A percentile compares a stretch with the other conserved stretches of the same genome.
Conservation (phyloP, 768 basidiomycete species). For the Infundibulicybe gibba region DNA sequence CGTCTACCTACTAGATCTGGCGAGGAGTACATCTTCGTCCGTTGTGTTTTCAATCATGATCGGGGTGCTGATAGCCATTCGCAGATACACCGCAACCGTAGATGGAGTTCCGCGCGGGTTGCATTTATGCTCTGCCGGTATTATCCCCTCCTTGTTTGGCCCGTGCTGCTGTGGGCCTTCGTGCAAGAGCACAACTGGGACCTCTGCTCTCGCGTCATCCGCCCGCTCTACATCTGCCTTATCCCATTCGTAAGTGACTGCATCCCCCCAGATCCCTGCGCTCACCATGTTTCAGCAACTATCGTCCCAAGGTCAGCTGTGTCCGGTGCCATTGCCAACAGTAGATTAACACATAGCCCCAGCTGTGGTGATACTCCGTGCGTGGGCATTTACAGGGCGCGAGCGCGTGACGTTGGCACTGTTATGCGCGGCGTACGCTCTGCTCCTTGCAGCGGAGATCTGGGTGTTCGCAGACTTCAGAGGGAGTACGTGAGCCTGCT, state of each 20-base stretch:
- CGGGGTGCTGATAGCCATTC: no score
- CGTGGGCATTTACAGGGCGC: slow-evolving; percentile 23
- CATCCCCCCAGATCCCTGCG: background rate
- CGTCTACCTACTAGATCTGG: no score
- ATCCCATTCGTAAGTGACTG: slow-evolving; percentile 16
- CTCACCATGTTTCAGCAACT: slow-evolving; percentile 8
- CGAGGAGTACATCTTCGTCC: no score
- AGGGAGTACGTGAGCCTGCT: no score
- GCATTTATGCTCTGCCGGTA: no score
- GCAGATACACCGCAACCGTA: no score
- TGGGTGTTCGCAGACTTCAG: slow-evolving; percentile 13
- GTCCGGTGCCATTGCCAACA: background rate
- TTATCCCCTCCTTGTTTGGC: no score
- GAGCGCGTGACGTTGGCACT: slow-evolving; percentile 4
- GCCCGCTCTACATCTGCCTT: slow-evolving; percentile 15
- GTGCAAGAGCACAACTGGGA: slow-evolving; percentile 13
- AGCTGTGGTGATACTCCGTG: slow-evolving; percentile 19
- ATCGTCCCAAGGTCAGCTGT: slow-evolving; percentile 11
- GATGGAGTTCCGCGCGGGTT: no score
- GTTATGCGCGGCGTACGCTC: slow-evolving; percentile 10
- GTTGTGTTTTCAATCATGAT: no score
- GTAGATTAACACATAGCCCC: background rate
- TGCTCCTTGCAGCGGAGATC: slow-evolving; percentile 11
- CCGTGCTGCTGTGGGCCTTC: slow-evolving; percentile 12
- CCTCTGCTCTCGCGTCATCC: slow-evolving; percentile 12